phyloP scores from a whole-genome alignment of 1,139 yeast species.

The Lodderomyces margitis region DNA sequence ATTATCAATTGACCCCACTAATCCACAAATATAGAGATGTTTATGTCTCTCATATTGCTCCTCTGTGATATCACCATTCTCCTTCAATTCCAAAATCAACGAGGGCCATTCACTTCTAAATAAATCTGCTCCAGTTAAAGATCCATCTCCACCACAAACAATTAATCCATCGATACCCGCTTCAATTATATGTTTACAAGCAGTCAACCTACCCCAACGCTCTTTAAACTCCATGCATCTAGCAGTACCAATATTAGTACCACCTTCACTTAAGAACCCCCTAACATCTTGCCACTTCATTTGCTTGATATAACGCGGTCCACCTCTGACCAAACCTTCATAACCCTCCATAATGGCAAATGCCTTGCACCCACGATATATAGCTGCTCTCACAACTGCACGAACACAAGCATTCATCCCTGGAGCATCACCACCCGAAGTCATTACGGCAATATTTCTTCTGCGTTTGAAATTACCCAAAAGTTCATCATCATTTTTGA shows the following conservation, averaged over 20 bases:
- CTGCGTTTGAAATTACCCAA: constrained; percentile 2
- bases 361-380: constrained; percentile 68
- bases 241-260: constrained; percentile 82
- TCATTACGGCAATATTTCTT: constrained; percentile 73
- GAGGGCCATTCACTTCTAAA: constrained; percentile 82
- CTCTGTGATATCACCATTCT: constrained; percentile 46
- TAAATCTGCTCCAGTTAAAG: constrained; percentile 78
- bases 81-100: constrained; percentile 58
- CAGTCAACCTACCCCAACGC: constrained; percentile 63
- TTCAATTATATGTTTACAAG: constrained; percentile 64
- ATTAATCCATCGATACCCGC: constrained; percentile 77
- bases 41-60: constrained; percentile 52
- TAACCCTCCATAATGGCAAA: constrained; percentile 78
- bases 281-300: constrained; percentile 80
- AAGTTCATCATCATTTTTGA: constrained; percentile 56
- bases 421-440: constrained; percentile 86
- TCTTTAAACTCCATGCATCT: constrained; percentile 68
- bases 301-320: constrained; percentile 53
- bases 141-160: constrained; percentile 87
- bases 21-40: constrained; percentile 69
- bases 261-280: constrained; percentile 73
- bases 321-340: constrained; percentile 73
- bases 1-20: constrained; percentile 80
- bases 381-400: constrained; percentile 75
- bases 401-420: constrained; percentile 85